Base-by-base conservation (phyloP, 1,139 yeast species). In the Yamadazyma friedrichii region DNA sequence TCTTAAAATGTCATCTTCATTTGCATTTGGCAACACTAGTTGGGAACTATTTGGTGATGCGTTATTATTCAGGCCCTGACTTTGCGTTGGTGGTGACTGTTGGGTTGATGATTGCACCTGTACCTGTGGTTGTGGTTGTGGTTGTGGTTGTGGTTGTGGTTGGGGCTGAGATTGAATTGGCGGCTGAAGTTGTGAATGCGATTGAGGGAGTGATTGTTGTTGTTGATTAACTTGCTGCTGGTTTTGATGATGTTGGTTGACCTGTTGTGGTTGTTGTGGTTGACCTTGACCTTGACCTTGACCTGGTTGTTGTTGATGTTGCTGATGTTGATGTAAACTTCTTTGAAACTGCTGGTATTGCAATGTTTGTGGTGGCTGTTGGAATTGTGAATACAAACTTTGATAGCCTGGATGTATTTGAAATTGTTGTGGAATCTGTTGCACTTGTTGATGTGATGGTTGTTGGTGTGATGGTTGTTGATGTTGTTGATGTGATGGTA, bases 181-280 rank as follows among this genome's bases (percentile, higher is more conserved):
- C 28, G 41, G 45, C 11, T 41, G 54, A 25, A 39, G 42, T 34
- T 46, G 47, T 3, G 34, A 22, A 12, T 34, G 48, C 15, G 42
- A 47, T 15, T 40, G 48, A 13, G 41, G 47, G 29, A 45, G 55
- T 27, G 39, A 42, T 22, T 46, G 51, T 9, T 45, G 52, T 25
- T 33, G 35, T 17, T 40, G 42, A 4, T 36, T 25, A 17, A 26
- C 29, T 13, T 40, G 42, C 26, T 31, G 33, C 15, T 48, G 49
- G 36, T 37, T 16, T n/a, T 38, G 40, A 20, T 43, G 48, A 16
- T 33, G 38, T 10, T 32, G 39, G 20, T 38, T 39, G 3, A 15
- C 25, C n/a, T 5, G 35, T 33, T 28, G 40, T 32, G 17, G 27
- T 20, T 16, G 33, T 24, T 20, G 35, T 15, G 10, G 39, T 10